Evolutionary conservation across 768 basidiomycete species (phyloP), one percentile per base, ranked within the genome.

Genomic region (Cystobasidium tubakii): DNA sequence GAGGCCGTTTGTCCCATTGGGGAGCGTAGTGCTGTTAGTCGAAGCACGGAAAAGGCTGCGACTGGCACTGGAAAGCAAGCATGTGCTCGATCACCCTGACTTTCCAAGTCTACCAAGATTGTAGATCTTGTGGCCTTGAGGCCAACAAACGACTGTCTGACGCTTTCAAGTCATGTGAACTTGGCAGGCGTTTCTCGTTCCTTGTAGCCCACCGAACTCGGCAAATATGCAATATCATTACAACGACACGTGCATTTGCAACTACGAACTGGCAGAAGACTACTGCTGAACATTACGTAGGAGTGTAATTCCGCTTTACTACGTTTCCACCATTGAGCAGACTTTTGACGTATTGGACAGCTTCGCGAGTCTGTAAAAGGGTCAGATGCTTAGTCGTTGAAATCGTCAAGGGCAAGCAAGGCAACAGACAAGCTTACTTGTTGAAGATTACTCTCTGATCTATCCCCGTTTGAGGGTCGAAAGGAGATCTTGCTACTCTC

Each of bases 1-100:
- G 60, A 70, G 53, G 19, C 44, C 15, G 44, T 53, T 43, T 67
- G 66, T 21, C 66, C 66, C 66, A 67, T 67, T 19, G 50, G 6
- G 29, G 13, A 17, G 46, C 4, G 3, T 15, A 4, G n/a, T n/a
- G 46, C 46, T 50, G 46, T 50, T n/a, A n/a, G n/a, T n/a, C 15
- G n/a, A 9, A 50, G 7, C 7, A 12, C 46, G n/a, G 46, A 50
- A 4, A n/a, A 50, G 46, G 12, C 15, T 15, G 46, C 46, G 46
- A 17, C 4, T 21, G 3, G 15, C 12, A 19, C 21, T n/a, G n/a
- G 4, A 50, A 50, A 19, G 46, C 46, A 50, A 50, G 46, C 46
- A 12, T 17, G 46, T 21, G 21, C 46, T n/a, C 46, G 46, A 50
- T 50, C 46, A 50, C 46, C 9, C 42, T n/a, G n/a, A n/a, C n/a